Evolutionary conservation across 306 rosid species (phyloP).

Genomic region (Mucuna pruriens): DNA sequence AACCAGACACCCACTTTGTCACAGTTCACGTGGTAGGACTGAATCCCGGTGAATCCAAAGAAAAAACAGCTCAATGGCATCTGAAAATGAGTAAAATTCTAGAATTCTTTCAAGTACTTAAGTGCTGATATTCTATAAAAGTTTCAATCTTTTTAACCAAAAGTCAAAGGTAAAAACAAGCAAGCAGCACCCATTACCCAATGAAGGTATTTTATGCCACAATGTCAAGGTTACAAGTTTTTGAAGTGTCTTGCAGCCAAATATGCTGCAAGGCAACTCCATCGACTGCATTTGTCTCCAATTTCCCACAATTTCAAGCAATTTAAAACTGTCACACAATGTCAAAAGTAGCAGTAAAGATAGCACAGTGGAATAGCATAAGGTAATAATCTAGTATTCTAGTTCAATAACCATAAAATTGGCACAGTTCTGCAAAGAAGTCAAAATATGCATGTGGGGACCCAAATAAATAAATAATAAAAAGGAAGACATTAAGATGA

Average conservation of each 20-base stretch:
- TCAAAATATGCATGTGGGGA: slow-evolving; percentile 39
- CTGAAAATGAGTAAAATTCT: not conserved
- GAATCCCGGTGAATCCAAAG: not conserved
- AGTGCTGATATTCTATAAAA: not conserved
- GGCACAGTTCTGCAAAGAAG: slow-evolving; percentile 9
- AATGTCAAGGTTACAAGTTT: too few species aligned
- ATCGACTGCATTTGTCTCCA: not conserved
- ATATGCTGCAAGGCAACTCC: too few species aligned
- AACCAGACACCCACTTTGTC: not conserved
- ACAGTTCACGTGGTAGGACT: not conserved
- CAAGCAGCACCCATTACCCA: not conserved
- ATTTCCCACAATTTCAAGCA: not conserved
- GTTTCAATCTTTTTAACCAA: not conserved
- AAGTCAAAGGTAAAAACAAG: slow-evolving; percentile 10
- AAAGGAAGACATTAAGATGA: not conserved
- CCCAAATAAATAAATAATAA: not conserved
- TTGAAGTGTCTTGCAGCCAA: too few species aligned
- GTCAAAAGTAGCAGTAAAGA: not conserved
- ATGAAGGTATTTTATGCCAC: too few species aligned
- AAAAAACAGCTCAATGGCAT: not conserved
- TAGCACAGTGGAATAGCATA: not conserved
- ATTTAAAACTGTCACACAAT: not conserved
- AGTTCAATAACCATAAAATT: slow-evolving; percentile 14
- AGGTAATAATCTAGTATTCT: too few species aligned
- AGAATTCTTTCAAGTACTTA: not conserved